Percentiles rank a stretch among this genome's conserved stretches.
Conservation (phyloP, 148 eudicot genomes). For the Beta vulgaris region DNA sequence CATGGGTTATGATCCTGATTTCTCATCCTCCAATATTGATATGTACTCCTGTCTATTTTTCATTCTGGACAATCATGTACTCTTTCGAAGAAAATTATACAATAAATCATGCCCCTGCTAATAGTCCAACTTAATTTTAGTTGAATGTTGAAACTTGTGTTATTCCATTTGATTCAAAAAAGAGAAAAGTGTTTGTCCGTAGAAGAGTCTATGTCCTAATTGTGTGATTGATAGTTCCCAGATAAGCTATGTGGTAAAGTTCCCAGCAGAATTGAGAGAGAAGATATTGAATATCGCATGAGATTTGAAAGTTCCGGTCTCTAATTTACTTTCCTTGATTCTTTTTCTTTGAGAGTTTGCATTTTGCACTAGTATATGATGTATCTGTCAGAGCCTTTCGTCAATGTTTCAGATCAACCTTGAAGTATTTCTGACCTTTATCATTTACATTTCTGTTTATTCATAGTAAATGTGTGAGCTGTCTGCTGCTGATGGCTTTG, state of each 20-base stretch:
- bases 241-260: neutral
- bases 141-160: neutral
- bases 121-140: neutral
- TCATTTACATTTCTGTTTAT: constrained; percentile 14
- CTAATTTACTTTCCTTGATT: neutral
- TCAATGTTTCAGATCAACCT: neutral
- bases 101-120: no score
- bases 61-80: no score
- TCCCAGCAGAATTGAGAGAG: neutral
- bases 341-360: neutral
- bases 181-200: neutral
- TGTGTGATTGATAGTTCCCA: neutral
- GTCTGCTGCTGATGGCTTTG: constrained; percentile 84
- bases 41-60: no score
- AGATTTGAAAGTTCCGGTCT: no score
- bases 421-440: neutral
- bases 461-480: constrained; percentile 57
- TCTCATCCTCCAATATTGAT: neutral
- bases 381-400: neutral
- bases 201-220: neutral
- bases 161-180: neutral
- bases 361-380: neutral
- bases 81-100: no score
- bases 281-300: neutral
- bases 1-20: neutral